A percentile compares a stretch with the other conserved stretches of the same genome.
These are phyloP conservation scores for Vigna angularis DNA, from an alignment of 306 rosid genomes.

Conservation along the genomic window DNA sequence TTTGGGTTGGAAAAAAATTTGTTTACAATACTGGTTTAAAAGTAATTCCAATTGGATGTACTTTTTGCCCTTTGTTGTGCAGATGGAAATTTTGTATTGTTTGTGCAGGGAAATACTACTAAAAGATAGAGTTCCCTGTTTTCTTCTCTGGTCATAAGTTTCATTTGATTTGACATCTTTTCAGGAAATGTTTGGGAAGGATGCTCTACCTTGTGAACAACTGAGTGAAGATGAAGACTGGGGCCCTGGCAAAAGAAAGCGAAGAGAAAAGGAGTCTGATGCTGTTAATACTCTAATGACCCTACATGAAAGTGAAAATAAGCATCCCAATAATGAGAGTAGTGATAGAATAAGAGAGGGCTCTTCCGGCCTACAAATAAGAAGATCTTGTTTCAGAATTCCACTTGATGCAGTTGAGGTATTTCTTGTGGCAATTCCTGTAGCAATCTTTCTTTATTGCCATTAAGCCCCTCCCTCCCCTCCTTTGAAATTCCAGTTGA, in stretches of 20 bases:
- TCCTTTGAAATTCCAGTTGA: conserved; percentile 15
- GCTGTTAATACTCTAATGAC: conserved; percentile 86
- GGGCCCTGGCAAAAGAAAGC: conserved; percentile 83
- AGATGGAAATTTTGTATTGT: conserved; percentile 14
- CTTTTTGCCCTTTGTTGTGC: conserved; percentile 22
- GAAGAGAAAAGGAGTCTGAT: conserved; percentile 81
- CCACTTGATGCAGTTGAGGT: conserved; percentile 85
- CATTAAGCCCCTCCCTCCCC: neutral
- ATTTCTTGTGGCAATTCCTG: conserved; percentile 30
- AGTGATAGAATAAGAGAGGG: conserved; percentile 24
- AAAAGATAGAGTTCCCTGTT: neutral
- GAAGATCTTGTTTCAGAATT: conserved; percentile 66
- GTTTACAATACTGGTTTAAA: conserved; percentile 20
- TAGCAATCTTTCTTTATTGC: conserved; percentile 27
- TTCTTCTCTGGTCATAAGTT: conserved; percentile 5
- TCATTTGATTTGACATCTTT: conserved; percentile 24
- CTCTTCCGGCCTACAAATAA: conserved; percentile 31
- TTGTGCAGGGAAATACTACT: conserved; percentile 6
- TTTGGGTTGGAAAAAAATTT: neutral
- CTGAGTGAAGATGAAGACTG: conserved; percentile 94
- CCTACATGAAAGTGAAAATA: conserved; percentile 70
- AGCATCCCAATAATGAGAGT: conserved; percentile 39
- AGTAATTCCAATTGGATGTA: conserved; percentile 13
- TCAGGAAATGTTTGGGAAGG: conserved; percentile 97
- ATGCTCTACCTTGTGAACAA: conserved; percentile 64